Conservation (phyloP, 257 asterid species). For the Solanum chiquidenum region DNA sequence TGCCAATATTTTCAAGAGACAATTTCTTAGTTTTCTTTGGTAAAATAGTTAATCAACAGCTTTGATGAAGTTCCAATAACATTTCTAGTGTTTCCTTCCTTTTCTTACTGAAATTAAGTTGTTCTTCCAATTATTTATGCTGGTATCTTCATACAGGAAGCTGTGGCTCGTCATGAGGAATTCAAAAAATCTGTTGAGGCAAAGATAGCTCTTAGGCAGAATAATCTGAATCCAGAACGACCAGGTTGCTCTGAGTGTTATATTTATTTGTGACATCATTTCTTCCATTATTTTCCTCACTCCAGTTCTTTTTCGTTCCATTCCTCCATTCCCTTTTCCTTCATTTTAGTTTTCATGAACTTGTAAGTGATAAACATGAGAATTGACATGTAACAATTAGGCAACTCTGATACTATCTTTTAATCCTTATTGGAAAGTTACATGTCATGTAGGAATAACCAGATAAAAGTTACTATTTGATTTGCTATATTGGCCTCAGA, state of each 20-base stretch:
- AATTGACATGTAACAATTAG: neutral
- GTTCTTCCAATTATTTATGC: neutral
- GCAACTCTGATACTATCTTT: neutral
- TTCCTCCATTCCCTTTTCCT: neutral
- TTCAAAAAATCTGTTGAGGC: constrained; percentile 79
- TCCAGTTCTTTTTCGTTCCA: neutral
- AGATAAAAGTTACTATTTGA: neutral
- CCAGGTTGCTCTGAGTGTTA: constrained; percentile 46
- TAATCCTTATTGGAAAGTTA: neutral
- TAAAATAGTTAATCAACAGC: neutral
- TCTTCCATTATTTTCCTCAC: neutral
- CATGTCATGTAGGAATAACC: neutral
- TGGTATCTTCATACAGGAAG: constrained; percentile 51
- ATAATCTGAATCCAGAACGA: constrained; percentile 80
- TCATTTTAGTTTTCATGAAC: neutral
- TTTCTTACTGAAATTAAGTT: neutral
- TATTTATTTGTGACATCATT: neutral
- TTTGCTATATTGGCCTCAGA: neutral
- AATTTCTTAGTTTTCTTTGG: neutral
- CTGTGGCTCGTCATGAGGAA: constrained; percentile 87
- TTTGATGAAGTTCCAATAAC: neutral
- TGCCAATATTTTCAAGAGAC: neutral
- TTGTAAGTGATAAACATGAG: neutral
- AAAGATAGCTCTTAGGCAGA: constrained; percentile 61
- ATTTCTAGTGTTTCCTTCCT: neutral